A percentile compares a stretch with the other conserved stretches of the same genome.
Conservation (phyloP, 352 stramenopile genomes). For the Pythium brassicae region DNA sequence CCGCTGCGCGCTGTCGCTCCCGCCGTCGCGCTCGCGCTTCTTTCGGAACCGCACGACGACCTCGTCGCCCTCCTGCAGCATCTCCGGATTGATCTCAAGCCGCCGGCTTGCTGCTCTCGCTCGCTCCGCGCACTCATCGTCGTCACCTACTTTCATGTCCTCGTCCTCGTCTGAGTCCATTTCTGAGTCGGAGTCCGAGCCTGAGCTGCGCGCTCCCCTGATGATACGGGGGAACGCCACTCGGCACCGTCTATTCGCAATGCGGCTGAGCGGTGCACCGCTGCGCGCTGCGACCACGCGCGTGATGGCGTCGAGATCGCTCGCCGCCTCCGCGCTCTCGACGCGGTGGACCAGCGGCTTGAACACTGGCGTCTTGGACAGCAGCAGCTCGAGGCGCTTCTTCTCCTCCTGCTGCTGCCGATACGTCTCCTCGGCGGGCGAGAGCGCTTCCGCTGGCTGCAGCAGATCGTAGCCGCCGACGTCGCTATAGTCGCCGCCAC, state of each 20-base stretch:
- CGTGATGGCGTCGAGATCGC: conserved; percentile 39
- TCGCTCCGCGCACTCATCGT: conserved; percentile 7
- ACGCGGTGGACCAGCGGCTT: conserved; percentile 33
- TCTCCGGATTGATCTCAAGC: conserved; percentile 37
- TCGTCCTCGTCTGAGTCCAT: conserved; percentile 13
- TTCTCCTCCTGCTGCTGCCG: conserved; percentile 45
- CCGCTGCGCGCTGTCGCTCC: conserved; percentile 19
- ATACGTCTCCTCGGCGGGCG: conserved; percentile 26
- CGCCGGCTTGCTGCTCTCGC: conserved; percentile 5
- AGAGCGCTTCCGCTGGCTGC: conserved; percentile 5
- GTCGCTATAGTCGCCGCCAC: conserved; percentile 3
- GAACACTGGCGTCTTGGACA: conserved; percentile 51
- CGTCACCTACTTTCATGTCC: conserved; percentile 11
- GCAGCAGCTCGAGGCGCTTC: conserved; percentile 44
- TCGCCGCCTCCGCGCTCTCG: conserved; percentile 21
- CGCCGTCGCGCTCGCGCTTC: conserved; percentile 5
- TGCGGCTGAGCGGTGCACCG: background rate
- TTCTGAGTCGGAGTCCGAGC: conserved; percentile 13
- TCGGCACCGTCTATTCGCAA: background rate
- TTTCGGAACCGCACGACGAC: conserved; percentile 30
- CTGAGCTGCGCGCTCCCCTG: background rate
- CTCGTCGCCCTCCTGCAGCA: conserved; percentile 58
- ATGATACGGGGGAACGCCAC: conserved; percentile 2
- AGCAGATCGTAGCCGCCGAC: conserved; percentile 10
- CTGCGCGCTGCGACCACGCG: conserved; percentile 11